Evolutionary conservation across 225 moss, liverwort and hornwort species (phyloP).

Genomic region (Bryum argenteum): DNA sequence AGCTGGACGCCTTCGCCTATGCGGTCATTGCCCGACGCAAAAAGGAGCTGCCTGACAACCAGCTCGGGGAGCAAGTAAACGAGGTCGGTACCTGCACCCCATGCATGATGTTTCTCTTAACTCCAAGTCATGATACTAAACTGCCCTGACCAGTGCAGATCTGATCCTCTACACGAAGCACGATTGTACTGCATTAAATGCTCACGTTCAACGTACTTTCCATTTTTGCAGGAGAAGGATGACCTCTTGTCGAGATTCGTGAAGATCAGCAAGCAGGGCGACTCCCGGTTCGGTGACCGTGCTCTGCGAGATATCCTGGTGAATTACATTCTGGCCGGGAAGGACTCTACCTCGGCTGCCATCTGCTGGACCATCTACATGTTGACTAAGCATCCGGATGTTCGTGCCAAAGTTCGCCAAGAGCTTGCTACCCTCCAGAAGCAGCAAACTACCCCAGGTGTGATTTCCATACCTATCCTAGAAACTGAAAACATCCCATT

Average conservation of each 20-base stretch:
- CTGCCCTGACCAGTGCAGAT: no score
- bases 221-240: constrained; percentile 36
- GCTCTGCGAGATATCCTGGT: constrained; percentile 49
- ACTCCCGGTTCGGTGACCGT: constrained; percentile 34
- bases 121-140: neutral
- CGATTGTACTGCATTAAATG: no score
- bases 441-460: constrained; percentile 16
- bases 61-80: constrained; percentile 22
- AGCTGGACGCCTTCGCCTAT: constrained; percentile 44
- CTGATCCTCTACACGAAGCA: no score
- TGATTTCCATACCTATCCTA: neutral
- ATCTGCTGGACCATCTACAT: constrained; percentile 43
- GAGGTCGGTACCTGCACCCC: constrained; percentile 10
- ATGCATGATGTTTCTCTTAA: no score
- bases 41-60: constrained; percentile 22
- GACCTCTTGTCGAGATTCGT: constrained; percentile 58
- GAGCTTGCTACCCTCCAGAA: constrained; percentile 29
- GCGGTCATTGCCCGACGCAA: constrained; percentile 46
- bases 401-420: constrained; percentile 28
- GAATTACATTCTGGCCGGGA: constrained; percentile 41
- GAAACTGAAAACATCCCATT: no score
- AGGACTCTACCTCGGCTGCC: constrained; percentile 26
- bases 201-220: no score
- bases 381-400: constrained; percentile 33
- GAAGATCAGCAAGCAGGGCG: constrained; percentile 44